Evolutionary conservation across 1,284 basidiomycete species (phyloP).

Genomic region (Papiliotrema nemorosa): DNA sequence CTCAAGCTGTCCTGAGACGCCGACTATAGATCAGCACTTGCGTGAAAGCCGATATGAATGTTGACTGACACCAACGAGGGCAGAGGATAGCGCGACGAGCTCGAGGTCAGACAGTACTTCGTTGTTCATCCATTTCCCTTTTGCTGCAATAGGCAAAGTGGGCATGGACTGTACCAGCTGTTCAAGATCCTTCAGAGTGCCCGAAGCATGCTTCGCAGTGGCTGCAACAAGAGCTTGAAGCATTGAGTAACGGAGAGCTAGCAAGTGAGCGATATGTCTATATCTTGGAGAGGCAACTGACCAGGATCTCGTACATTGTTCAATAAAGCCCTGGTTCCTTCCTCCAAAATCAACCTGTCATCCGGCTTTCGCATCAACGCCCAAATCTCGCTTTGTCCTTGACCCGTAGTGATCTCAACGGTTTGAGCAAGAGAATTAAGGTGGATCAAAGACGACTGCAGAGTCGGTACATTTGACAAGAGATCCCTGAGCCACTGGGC

Average conservation of each 20-base stretch:
- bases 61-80: neutral
- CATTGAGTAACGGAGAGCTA: conserved; percentile 7
- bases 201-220: too few species aligned
- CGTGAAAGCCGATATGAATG: too few species aligned
- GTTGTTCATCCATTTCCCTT: conserved; percentile 5
- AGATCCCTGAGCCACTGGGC: conserved; percentile 42
- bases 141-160: too few species aligned
- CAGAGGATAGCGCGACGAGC: neutral
- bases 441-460: conserved; percentile 4
- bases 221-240: conserved; percentile 7
- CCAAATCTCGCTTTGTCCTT: conserved; percentile 51
- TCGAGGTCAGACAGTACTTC: conserved; percentile 1
- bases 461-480: conserved; percentile 14
- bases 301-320: conserved; percentile 2
- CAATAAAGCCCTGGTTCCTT: too few species aligned
- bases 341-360: too few species aligned
- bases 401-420: conserved; percentile 45
- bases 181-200: too few species aligned
- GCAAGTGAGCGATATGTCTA: neutral
- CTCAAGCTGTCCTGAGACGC: neutral
- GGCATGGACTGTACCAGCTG: too few species aligned
- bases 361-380: conserved; percentile 45
- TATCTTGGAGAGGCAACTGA: neutral
- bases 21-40: neutral
- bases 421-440: conserved; percentile 12